phyloP scores from a whole-genome alignment of 805 yeast genomes.

The Nakazawaea sp. region DNA sequence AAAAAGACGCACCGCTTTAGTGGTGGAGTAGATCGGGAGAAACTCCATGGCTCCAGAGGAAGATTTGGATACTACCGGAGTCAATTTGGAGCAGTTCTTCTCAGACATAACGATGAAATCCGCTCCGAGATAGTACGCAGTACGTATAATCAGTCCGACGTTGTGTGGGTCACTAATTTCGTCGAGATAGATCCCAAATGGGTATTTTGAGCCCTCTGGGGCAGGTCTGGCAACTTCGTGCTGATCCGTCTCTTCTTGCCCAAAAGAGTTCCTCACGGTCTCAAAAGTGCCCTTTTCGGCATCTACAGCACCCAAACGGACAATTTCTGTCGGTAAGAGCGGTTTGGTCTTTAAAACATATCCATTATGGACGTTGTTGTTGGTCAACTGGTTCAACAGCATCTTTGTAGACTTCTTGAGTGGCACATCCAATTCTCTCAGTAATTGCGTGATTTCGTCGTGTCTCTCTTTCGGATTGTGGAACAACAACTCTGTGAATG shows the following conservation, averaged over 20 bases:
- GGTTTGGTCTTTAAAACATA: constrained; percentile 64
- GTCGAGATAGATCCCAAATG: constrained; percentile 72
- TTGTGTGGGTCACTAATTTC: constrained; percentile 84
- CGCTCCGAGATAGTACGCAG: constrained; percentile 77
- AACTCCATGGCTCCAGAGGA: constrained; percentile 82
- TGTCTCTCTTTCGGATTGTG: constrained; percentile 29
- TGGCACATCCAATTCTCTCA: constrained; percentile 34
- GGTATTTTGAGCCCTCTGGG: constrained; percentile 27
- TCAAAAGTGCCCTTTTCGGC: constrained; percentile 14
- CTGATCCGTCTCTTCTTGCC: constrained; percentile 14
- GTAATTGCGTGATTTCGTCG: constrained; percentile 38
- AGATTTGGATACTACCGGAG: constrained; percentile 75
- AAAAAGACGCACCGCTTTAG: constrained; percentile 58
- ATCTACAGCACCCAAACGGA: constrained; percentile 17
- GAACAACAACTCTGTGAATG: constrained; percentile 43
- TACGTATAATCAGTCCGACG: constrained; percentile 74
- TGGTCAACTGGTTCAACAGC: constrained; percentile 52
- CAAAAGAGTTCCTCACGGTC: constrained; percentile 18
- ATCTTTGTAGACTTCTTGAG: constrained; percentile 34
- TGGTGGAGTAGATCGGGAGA: constrained; percentile 50
- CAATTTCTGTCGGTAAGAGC: constrained; percentile 26
- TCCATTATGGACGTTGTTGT: constrained; percentile 76
- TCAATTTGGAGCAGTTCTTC: constrained; percentile 63
- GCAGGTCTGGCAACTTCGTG: constrained; percentile 7
- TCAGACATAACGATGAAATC: constrained; percentile 71